A percentile compares a stretch with the other conserved stretches of the same genome.
Evolutionary conservation across 1,139 yeast genomes (phyloP).

Genomic region (Protomyces arabidopsidicola): DNA sequence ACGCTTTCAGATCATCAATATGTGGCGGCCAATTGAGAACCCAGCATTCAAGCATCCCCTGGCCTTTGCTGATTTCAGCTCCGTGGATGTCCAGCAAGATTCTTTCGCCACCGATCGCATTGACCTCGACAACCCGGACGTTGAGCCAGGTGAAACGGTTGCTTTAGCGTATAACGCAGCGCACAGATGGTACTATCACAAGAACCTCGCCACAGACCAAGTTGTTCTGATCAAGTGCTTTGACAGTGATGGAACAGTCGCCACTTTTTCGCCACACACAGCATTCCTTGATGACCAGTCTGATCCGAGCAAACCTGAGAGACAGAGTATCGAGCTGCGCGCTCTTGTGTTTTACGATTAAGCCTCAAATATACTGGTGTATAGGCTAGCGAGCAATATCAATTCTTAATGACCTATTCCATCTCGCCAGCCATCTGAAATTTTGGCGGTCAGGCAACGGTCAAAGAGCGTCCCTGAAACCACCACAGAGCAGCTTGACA

Average conservation of each 20-base stretch:
- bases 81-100: slow-evolving; percentile 29
- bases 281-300: slow-evolving; percentile 35
- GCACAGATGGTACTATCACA: slow-evolving; percentile 34
- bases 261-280: slow-evolving; percentile 33
- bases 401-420: neutral
- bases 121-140: slow-evolving; percentile 31
- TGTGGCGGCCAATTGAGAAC: slow-evolving; percentile 36
- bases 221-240: slow-evolving; percentile 35
- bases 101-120: slow-evolving; percentile 33
- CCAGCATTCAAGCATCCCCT: slow-evolving; percentile 34
- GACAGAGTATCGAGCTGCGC: slow-evolving; percentile 36
- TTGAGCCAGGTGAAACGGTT: slow-evolving; percentile 34
- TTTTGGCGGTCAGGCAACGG: neutral
- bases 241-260: slow-evolving; percentile 27
- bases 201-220: slow-evolving; percentile 34
- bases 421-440: neutral
- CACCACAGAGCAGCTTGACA: too few relatives aligned
- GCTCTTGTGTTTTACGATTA: slow-evolving; percentile 34
- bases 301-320: slow-evolving; percentile 30
- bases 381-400: neutral
- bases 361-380: neutral
- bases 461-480: neutral
- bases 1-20: slow-evolving; percentile 35
- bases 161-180: slow-evolving; percentile 32
- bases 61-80: slow-evolving; percentile 34